These are phyloP conservation scores for Fusarium tuaranense DNA, from an alignment of 2,329 filamentous ascomycete genomes.

Conservation along the genomic window DNA sequence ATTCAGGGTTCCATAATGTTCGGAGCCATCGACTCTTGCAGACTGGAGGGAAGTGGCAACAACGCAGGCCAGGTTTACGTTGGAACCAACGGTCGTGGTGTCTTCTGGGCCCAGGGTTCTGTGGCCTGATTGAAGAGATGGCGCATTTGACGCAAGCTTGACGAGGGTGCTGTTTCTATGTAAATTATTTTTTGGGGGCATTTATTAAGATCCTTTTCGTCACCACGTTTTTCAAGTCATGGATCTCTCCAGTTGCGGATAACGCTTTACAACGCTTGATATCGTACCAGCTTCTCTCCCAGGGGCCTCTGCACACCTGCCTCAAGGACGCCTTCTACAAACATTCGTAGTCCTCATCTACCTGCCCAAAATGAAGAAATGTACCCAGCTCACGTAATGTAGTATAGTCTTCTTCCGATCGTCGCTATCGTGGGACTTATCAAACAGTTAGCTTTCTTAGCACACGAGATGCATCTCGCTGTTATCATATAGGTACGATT, in stretches of 20 bases:
- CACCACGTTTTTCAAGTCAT: background rate
- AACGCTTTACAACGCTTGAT: background rate
- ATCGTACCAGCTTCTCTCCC: background rate
- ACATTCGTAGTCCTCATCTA: too few species aligned
- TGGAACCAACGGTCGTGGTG: slow-evolving; percentile 62
- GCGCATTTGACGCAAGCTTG: background rate
- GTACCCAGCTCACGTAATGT: too few species aligned
- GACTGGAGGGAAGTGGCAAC: slow-evolving; percentile 59
- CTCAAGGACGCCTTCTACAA: too few species aligned
- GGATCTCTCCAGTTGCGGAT: background rate
- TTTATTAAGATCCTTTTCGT: too few species aligned
- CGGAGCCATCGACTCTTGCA: slow-evolving; percentile 55
- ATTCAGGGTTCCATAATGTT: slow-evolving; percentile 59
- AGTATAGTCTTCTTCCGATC: too few species aligned
- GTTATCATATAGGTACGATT: background rate
- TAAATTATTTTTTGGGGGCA: background rate
- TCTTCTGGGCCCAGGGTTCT: slow-evolving; percentile 46
- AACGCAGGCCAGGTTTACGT: slow-evolving; percentile 60
- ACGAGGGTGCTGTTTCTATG: background rate
- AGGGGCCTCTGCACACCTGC: background rate
- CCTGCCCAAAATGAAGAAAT: too few species aligned
- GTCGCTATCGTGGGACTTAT: background rate
- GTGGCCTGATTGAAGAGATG: background rate
- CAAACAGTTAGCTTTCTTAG: background rate
- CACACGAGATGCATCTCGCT: background rate